Base-by-base conservation (phyloP, 78 protist genomes). In the Andalucia godoyi region DNA sequence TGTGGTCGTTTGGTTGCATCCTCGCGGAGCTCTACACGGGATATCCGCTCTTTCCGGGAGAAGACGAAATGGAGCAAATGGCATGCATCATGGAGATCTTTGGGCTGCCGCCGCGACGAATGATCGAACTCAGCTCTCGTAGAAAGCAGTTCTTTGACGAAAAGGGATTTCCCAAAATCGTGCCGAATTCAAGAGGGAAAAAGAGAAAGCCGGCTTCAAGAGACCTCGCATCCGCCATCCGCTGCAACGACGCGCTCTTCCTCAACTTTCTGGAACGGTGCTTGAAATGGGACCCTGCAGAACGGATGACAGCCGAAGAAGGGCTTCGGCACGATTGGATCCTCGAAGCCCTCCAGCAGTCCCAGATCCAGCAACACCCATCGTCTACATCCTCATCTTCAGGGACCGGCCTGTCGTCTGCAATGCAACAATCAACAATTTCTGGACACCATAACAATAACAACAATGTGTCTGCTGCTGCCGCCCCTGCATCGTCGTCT, bases 1-100 rank as follows among this genome's bases (percentile, higher is more conserved):
- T 95, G 84, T 97, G 99, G 99, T 69, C 86, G 25, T 39, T 97
- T 29, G 99, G 98, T 1, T 90, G 97, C 72, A 84, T 96, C 53
- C 84, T 91, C 33, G 93, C 89, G 32, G 99, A 91, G 74, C 83
- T 91, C 34, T 77, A 41, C 69, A 86, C 83, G 33, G 95, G 97
- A 2, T 43, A 70, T 30, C 97, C 99, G 12, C 49, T 96, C 43
- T 92, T 96, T 57, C 92, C 97, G 0, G 97, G 93, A 9, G 85
- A 79, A 65, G 64, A 65, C 42, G 93, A 91, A 65, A 51, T 41
- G 34, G 93, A 91, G 49, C 97, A 87, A 57, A 23, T 91, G 32
- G 38, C 47, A 1, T 71, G 73, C 33, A 78, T 91, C 33, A 69
- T 73, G 83, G 91, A 86, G 70, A n/a, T 85, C n/a, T 30, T 68